phyloP scores from a whole-genome alignment of 1,284 basidiomycete genomes.

The Marasmius fiardii region DNA sequence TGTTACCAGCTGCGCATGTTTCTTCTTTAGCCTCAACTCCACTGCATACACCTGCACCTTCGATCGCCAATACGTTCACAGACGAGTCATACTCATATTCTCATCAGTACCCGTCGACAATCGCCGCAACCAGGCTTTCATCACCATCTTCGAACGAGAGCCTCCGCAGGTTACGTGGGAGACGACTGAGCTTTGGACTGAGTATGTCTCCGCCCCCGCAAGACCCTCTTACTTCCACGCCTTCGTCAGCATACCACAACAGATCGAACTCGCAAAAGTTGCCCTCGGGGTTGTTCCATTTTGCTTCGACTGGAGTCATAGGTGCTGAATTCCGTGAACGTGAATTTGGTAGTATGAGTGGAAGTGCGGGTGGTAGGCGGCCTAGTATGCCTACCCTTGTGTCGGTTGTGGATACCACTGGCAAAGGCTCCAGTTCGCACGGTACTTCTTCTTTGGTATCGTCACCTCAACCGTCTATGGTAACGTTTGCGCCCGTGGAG shows the following conservation, averaged over 20 bases:
- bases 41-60: slow-evolving; percentile 6
- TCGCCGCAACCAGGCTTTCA: background rate
- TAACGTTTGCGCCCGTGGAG: background rate
- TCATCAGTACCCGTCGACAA: slow-evolving; percentile 12
- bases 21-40: background rate
- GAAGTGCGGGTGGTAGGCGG: slow-evolving; percentile 19
- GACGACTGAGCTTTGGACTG: slow-evolving; percentile 13
- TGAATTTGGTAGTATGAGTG: slow-evolving; percentile 19
- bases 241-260: background rate
- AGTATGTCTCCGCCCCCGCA: slow-evolving; percentile 12
- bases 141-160: slow-evolving; percentile 15
- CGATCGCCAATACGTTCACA: slow-evolving; percentile 26
- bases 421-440: background rate
- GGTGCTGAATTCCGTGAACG: slow-evolving; percentile 1
- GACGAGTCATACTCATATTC: slow-evolving; percentile 22
- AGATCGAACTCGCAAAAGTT: slow-evolving; percentile 9
- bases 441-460: background rate
- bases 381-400: slow-evolving; percentile 28
- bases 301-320: slow-evolving; percentile 11
- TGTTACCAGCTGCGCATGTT: slow-evolving; percentile 5
- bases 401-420: background rate
- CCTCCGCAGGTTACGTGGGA: background rate
- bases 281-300: slow-evolving; percentile 13
- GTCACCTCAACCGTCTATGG: background rate
- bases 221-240: slow-evolving; percentile 15